phyloP scores from a whole-genome alignment of 192 early-diverging fungal species.

The Rhizophagus sp. region DNA sequence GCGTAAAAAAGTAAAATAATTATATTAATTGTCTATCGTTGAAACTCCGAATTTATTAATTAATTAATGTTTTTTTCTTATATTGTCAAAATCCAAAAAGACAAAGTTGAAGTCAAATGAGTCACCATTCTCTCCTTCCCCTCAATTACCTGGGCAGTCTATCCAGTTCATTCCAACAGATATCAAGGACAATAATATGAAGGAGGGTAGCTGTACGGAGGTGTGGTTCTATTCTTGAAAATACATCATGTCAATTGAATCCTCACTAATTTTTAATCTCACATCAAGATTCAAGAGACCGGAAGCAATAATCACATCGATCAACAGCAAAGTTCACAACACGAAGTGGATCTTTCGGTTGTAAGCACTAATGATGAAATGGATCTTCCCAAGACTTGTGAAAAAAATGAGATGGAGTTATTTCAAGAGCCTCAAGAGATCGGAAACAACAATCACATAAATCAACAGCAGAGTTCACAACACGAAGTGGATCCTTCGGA shows the following conservation, averaged over 20 bases:
- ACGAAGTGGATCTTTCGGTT: not conserved
- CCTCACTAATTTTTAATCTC: conserved; percentile 21
- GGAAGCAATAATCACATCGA: conserved; percentile 17
- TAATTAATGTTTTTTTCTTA: conserved; percentile 23
- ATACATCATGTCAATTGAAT: conserved; percentile 6
- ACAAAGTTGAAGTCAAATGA: conserved; percentile 24
- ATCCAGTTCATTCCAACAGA: conserved; percentile 6
- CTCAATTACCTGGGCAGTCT: conserved; percentile 10
- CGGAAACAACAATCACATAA: conserved; percentile 10
- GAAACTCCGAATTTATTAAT: conserved; percentile 19
- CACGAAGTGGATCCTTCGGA: not conserved
- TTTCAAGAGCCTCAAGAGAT: conserved; percentile 20
- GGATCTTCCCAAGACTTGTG: conserved; percentile 15
- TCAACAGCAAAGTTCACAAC: conserved; percentile 19
- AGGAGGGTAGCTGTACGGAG: not conserved
- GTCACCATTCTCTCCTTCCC: conserved; percentile 3
- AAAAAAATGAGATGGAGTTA: conserved; percentile 10
- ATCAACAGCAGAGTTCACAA: conserved; percentile 24
- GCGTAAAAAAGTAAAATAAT: conserved; percentile 25
- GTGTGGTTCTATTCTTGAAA: conserved; percentile 13
- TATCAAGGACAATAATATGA: conserved; percentile 19
- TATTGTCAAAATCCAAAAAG: conserved; percentile 10
- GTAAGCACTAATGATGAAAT: conserved; percentile 1
- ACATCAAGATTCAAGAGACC: conserved; percentile 11
- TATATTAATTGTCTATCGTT: conserved; percentile 22